phyloP scores from a whole-genome alignment of 2,329 filamentous ascomycete genomes.

The Alternaria conjuncta region DNA sequence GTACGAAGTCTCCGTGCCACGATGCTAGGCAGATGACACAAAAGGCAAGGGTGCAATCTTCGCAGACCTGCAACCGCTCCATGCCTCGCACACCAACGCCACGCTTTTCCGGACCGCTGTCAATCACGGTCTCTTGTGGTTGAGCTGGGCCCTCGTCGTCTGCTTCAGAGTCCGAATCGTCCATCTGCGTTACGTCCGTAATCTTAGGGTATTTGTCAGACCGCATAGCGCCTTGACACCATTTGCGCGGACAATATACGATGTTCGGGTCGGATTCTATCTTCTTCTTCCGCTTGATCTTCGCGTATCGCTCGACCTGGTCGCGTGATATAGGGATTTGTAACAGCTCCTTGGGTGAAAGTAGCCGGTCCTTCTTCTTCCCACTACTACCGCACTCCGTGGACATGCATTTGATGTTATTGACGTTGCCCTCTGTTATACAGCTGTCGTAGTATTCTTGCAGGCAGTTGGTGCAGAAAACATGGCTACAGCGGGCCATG shows the following conservation, averaged over 20 bases:
- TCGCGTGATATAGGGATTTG: constrained; percentile 62
- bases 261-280: constrained; percentile 91
- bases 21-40: constrained; percentile 75
- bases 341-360: constrained; percentile 82
- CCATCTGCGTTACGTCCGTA: constrained; percentile 48
- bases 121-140: constrained; percentile 11
- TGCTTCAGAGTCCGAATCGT: constrained; percentile 50
- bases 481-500: constrained; percentile 83
- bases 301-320: constrained; percentile 83
- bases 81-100: constrained; percentile 53
- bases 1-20: constrained; percentile 94
- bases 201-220: constrained; percentile 59
- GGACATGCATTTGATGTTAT: constrained; percentile 78
- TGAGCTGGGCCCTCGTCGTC: constrained; percentile 24
- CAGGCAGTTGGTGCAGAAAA: constrained; percentile 88
- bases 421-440: constrained; percentile 83
- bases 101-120: constrained; percentile 28
- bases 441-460: constrained; percentile 89
- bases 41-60: constrained; percentile 77
- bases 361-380: constrained; percentile 62
- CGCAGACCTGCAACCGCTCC: constrained; percentile 82
- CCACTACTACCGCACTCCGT: constrained; percentile 65
- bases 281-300: constrained; percentile 88
- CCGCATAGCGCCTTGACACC: constrained; percentile 87
- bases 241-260: constrained; percentile 87